These are phyloP conservation scores for Fusarium succisae DNA, from an alignment of 2,329 filamentous ascomycete genomes.

Conservation along the genomic window DNA sequence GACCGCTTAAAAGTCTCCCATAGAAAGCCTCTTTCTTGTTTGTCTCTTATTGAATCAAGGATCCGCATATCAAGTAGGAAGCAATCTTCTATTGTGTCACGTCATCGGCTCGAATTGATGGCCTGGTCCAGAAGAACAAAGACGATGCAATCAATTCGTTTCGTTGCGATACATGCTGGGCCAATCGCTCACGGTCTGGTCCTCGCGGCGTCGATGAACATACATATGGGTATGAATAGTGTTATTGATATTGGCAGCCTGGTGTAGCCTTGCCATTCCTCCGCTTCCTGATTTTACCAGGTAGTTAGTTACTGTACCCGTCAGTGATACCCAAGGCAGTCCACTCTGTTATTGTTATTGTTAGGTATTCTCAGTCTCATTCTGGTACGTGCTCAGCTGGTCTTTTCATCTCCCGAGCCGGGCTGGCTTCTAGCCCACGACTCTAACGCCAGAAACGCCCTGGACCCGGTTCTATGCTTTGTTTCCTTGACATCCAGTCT, in stretches of 20 bases:
- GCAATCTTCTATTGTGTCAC: neutral
- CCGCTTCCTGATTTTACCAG: neutral
- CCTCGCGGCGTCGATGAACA: slow-evolving; percentile 9
- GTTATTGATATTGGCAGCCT: neutral
- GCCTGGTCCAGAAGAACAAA: slow-evolving; percentile 7
- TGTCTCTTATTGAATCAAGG: neutral
- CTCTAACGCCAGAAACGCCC: slow-evolving; percentile 29
- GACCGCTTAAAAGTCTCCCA: neutral
- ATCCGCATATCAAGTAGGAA: neutral
- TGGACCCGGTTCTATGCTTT: slow-evolving; percentile 11
- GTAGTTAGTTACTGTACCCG: neutral
- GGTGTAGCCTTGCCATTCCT: neutral
- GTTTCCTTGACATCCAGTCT: neutral
- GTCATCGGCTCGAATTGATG: neutral
- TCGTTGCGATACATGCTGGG: neutral
- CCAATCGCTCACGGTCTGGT: slow-evolving; percentile 12
- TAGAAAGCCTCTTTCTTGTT: slow-evolving; percentile 9
- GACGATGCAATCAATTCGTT: neutral
- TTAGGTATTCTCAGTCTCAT: neutral
- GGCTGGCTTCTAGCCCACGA: slow-evolving; percentile 17
- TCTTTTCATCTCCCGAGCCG: slow-evolving; percentile 27
- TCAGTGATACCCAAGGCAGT: slow-evolving; percentile 1
- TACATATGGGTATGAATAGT: neutral
- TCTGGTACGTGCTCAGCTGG: slow-evolving; percentile 28
- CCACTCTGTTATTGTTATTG: neutral